Percentiles rank a stretch among this genome's conserved stretches.
These are phyloP conservation scores for Cardiospermum halicacabum DNA, from an alignment of 345 rosid species.

Conservation along the genomic window DNA sequence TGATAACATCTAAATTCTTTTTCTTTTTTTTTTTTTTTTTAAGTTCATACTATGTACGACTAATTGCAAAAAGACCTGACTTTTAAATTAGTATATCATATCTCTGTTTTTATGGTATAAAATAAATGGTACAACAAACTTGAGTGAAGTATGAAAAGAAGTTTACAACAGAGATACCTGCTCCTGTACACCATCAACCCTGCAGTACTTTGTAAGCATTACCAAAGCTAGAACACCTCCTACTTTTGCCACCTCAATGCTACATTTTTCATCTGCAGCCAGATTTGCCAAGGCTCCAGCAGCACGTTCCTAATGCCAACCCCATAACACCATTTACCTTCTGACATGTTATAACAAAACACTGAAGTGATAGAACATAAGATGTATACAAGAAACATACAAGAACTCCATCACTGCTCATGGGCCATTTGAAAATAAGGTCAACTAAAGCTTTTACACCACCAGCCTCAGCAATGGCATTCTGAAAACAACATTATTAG, in stretches of 20 bases:
- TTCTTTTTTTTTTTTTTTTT: too few species aligned
- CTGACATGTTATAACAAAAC: background rate
- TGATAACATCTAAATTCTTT: too few species aligned
- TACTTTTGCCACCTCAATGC: conserved; percentile 27
- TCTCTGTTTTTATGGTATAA: background rate
- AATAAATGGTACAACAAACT: background rate
- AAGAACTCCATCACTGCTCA: conserved; percentile 27
- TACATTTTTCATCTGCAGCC: conserved; percentile 39
- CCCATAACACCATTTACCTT: background rate
- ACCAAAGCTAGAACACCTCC: conserved; percentile 33
- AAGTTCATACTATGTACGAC: too few species aligned
- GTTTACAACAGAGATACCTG: conserved; percentile 22
- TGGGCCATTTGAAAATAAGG: conserved; percentile 32
- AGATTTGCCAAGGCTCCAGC: conserved; percentile 43
- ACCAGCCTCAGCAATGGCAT: conserved; percentile 36
- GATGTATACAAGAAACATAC: conserved; percentile 17
- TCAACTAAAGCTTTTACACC: conserved; percentile 37
- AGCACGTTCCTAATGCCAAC: conserved; percentile 34
- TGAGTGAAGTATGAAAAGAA: background rate
- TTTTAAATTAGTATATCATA: background rate
- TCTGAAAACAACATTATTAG: conserved; percentile 19
- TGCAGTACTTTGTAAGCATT: conserved; percentile 30
- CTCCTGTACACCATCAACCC: conserved; percentile 36
- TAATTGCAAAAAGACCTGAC: background rate
- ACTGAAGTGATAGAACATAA: background rate